A percentile compares a stretch with the other conserved stretches of the same genome.
Evolutionary conservation across 495 filamentous ascomycete species (phyloP).

Genomic region (Penicillium parvum): DNA sequence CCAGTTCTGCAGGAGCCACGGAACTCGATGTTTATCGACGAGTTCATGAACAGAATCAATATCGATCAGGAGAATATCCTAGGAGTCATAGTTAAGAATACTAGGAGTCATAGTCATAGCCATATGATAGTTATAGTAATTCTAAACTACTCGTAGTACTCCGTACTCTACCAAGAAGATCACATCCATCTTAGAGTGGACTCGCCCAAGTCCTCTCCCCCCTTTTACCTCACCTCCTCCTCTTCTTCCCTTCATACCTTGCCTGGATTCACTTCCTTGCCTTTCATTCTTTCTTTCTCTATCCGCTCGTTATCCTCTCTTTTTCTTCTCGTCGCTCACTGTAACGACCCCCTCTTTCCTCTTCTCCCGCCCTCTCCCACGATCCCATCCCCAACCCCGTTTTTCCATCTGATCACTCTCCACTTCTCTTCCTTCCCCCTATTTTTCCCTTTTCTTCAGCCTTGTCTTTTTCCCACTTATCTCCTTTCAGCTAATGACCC

Average conservation of each 20-base stretch:
- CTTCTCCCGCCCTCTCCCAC: constrained; percentile 14
- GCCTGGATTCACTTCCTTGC: constrained; percentile 28
- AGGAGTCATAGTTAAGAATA: too few relatives aligned
- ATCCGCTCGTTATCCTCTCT: constrained; percentile 14
- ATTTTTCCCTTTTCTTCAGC: constrained; percentile 34
- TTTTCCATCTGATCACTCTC: constrained; percentile 12
- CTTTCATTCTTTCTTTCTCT: constrained; percentile 21
- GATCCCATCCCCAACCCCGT: constrained; percentile 20
- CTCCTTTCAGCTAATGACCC: constrained; percentile 27
- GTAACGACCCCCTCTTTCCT: constrained; percentile 12
- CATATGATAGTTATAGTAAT: too few relatives aligned
- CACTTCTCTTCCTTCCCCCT: constrained; percentile 10
- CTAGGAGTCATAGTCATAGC: too few relatives aligned
- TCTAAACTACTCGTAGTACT: too few relatives aligned
- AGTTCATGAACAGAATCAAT: not conserved
- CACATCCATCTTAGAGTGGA: too few relatives aligned
- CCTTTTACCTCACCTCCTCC: constrained; percentile 5
- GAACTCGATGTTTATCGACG: too few relatives aligned
- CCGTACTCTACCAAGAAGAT: too few relatives aligned
- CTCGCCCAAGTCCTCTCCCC: not conserved
- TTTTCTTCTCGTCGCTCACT: constrained; percentile 11
- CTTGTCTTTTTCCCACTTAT: constrained; percentile 22
- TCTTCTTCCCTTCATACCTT: constrained; percentile 22
- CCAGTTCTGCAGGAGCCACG: constrained; percentile 27
- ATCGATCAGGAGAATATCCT: constrained; percentile 2